A percentile compares a stretch with the other conserved stretches of the same genome.
Conservation (phyloP, 148 eudicot species). For the Drosera capensis region DNA sequence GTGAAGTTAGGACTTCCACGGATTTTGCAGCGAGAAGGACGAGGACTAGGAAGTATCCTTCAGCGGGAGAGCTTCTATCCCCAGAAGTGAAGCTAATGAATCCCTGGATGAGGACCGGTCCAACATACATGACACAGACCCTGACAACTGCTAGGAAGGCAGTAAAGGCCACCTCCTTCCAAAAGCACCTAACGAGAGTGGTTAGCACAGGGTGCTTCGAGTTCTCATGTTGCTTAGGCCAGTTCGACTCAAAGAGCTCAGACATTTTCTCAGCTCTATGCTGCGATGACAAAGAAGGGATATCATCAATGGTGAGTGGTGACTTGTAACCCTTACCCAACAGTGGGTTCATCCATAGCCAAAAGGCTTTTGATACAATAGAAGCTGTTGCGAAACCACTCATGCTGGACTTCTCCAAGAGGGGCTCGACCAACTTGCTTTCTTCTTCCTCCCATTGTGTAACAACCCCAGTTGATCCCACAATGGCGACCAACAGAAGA, state of each 20-base stretch:
- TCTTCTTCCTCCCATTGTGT: slow-evolving; percentile 18
- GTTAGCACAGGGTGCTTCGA: slow-evolving; percentile 59
- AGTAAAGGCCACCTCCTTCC: slow-evolving; percentile 59
- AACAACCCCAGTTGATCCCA: slow-evolving; percentile 49
- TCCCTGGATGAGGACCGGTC: slow-evolving; percentile 56
- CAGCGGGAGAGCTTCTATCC: slow-evolving; percentile 40
- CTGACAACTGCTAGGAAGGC: slow-evolving; percentile 65
- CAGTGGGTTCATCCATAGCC: slow-evolving; percentile 78
- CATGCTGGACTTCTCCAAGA: slow-evolving; percentile 27
- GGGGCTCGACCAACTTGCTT: slow-evolving; percentile 28
- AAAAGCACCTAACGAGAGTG: slow-evolving; percentile 66
- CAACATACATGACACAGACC: slow-evolving; percentile 70
- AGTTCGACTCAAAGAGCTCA: slow-evolving; percentile 45
- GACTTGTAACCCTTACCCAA: slow-evolving; percentile 53
- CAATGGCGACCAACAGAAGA: slow-evolving; percentile 30
- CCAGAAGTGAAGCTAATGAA: slow-evolving; percentile 73
- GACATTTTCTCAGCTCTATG: slow-evolving; percentile 67
- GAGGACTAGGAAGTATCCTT: slow-evolving; percentile 70
- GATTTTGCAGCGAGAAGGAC: slow-evolving; percentile 52
- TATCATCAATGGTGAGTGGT: slow-evolving; percentile 46
- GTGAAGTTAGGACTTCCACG: slow-evolving; percentile 57
- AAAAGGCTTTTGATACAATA: slow-evolving; percentile 46
- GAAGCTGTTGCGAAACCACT: slow-evolving; percentile 68
- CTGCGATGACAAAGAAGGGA: slow-evolving; percentile 63
- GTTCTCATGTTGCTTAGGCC: slow-evolving; percentile 66